phyloP scores from a whole-genome alignment of 2,329 filamentous ascomycete species.

The Aureobasidium pullulans region DNA sequence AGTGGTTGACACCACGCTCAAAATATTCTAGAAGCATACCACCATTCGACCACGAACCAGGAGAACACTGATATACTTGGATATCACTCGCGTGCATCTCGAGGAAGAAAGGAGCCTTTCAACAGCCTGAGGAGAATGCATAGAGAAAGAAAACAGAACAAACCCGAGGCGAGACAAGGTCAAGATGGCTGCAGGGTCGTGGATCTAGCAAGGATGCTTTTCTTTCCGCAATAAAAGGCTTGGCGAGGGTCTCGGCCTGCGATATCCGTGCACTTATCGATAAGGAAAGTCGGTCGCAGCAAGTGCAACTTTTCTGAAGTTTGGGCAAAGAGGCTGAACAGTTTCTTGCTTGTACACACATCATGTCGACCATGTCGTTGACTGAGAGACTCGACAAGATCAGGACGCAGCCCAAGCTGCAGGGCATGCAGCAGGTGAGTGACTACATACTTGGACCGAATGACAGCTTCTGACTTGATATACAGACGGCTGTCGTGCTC shows the following conservation, averaged over 20 bases:
- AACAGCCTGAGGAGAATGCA: no score
- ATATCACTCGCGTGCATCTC: no score
- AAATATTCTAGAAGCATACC: no score
- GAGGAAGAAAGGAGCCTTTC: no score
- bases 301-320: neutral
- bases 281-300: conserved; percentile 2
- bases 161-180: no score
- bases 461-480: neutral
- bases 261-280: neutral
- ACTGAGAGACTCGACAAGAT: conserved; percentile 96
- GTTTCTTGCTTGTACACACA: neutral
- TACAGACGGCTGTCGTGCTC: conserved; percentile 74
- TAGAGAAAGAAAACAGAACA: no score
- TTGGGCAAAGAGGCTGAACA: neutral
- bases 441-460: no score
- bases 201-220: neutral
- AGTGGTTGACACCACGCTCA: no score
- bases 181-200: neutral
- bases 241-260: neutral
- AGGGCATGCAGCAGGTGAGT: conserved; percentile 72
- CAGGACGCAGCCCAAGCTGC: conserved; percentile 80
- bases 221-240: neutral
- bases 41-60: no score
- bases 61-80: no score
- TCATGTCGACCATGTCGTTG: conserved; percentile 46